These are phyloP conservation scores for Cenchrus fungigraminus DNA, from an alignment of 176 grass and related monocot species.

Conservation along the genomic window DNA sequence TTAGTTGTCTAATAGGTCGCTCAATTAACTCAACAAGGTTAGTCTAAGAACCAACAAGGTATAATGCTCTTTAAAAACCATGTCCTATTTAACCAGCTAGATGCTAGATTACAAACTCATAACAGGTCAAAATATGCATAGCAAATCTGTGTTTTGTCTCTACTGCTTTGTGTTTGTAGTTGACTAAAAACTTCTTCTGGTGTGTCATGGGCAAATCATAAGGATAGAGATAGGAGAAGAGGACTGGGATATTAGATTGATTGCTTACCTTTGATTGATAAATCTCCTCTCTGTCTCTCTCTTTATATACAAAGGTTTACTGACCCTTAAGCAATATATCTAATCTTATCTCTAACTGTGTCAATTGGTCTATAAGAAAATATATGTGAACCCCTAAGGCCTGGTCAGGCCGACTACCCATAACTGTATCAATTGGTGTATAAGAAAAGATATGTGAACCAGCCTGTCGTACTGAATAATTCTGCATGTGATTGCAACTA, in stretches of 20 bases:
- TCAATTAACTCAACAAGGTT: not conserved
- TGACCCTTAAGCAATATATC: too few relatives aligned
- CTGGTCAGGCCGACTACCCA: too few relatives aligned
- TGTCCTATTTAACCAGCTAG: not conserved
- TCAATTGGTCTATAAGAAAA: too few relatives aligned
- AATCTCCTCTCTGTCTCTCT: too few relatives aligned
- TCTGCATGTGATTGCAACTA: slow-evolving; percentile 4
- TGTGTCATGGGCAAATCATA: too few relatives aligned
- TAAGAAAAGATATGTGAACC: not conserved
- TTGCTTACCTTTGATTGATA: too few relatives aligned
- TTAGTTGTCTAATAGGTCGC: not conserved
- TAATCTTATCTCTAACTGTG: too few relatives aligned
- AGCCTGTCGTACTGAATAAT: not conserved
- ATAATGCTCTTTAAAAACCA: not conserved
- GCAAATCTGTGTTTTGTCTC: not conserved
- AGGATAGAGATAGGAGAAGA: too few relatives aligned
- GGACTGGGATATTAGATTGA: too few relatives aligned
- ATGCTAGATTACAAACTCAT: not conserved
- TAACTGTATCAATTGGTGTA: not conserved
- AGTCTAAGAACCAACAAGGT: not conserved
- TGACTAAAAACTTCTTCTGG: not conserved
- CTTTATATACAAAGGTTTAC: too few relatives aligned
- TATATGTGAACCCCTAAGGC: too few relatives aligned
- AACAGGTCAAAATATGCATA: not conserved
- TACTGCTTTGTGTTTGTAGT: not conserved